Evolutionary conservation across 2,329 filamentous ascomycete genomes (phyloP), one percentile per base, ranked within the genome.

Genomic region (Apiospora kogelbergensis): DNA sequence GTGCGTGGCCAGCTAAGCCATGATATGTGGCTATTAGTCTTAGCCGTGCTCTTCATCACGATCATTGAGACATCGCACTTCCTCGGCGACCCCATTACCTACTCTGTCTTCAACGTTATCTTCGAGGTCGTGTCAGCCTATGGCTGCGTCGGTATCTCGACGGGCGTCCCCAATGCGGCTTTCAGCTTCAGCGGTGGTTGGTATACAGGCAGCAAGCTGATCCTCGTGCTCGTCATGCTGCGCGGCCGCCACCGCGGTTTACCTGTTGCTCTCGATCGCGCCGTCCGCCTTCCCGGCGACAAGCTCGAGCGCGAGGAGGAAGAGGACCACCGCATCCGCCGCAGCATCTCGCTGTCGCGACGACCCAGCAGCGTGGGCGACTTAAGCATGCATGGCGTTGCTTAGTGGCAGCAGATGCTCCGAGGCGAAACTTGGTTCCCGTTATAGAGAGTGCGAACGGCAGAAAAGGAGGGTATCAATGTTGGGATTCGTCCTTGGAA

Each of bases 1-100:
- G 81, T 91, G 26, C 85, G 88, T n/a, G 85, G 85, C 6, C 90
- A 92, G 76, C 83, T 92, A 1, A 86, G 88, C 40, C 88, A 91
- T 76, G 90, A 92, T 74, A 81, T 92, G 20, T 91, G 90, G 89
- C 89, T 85, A 81, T 86, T 92, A 17, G 85, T 88, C 3, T 77
- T 91, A 0, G 87, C 88, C 2, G 83, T 90, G 15, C 82, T 91
- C 65, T 76, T 89, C 41, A 89, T 92, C 68, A 83, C 84, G 67
- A 84, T 87, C 46, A 88, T 90, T 63, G 90, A 92, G 76, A 86
- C 85, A 2, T 78, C 80, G 6, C 84, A 88, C 68, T 89, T 88
- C 67, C 78, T 84, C 1, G 73, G 76, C 6, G 83, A 88, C 67
- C 87, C 88, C 0, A 78, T 79, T 10, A 84, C 76, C 48, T 90